A percentile compares a stretch with the other conserved stretches of the same genome.
Evolutionary conservation across 108 stramenopile species (phyloP).

Genomic region (Fragilariopsis cylindrus): DNA sequence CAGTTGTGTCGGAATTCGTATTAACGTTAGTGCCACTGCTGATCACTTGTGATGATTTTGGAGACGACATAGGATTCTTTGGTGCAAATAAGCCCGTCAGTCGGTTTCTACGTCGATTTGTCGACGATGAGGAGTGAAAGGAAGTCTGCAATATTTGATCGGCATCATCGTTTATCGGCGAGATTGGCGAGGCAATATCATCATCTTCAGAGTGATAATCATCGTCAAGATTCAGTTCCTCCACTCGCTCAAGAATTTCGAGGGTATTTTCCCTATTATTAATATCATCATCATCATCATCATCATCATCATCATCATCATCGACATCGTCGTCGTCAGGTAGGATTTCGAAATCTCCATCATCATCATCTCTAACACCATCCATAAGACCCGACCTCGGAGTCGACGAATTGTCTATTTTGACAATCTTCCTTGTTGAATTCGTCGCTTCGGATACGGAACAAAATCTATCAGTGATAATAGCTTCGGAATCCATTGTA

Average conservation of each 20-base stretch:
- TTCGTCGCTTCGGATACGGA: background rate
- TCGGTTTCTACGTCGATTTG: background rate
- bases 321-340: constrained; percentile 32
- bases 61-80: constrained; percentile 1
- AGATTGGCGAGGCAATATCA: background rate
- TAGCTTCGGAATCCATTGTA: too few relatives aligned
- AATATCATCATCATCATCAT: constrained; percentile 2
- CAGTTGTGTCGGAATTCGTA: background rate
- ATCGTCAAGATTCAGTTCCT: background rate
- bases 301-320: constrained; percentile 1
- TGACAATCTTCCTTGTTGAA: background rate
- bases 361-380: background rate
- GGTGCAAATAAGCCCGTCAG: background rate
- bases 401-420: constrained; percentile 8
- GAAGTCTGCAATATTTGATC: background rate
- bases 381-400: constrained; percentile 6
- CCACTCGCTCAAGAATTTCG: background rate
- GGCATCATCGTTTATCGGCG: background rate
- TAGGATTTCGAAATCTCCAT: constrained; percentile 32
- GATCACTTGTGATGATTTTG: constrained; percentile 3
- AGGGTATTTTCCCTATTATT: background rate
- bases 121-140: background rate
- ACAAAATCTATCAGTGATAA: background rate
- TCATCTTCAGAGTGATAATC: background rate
- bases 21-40: background rate